Conservation (phyloP, 129 eudicot genomes). For the Flaveria trinervia region DNA sequence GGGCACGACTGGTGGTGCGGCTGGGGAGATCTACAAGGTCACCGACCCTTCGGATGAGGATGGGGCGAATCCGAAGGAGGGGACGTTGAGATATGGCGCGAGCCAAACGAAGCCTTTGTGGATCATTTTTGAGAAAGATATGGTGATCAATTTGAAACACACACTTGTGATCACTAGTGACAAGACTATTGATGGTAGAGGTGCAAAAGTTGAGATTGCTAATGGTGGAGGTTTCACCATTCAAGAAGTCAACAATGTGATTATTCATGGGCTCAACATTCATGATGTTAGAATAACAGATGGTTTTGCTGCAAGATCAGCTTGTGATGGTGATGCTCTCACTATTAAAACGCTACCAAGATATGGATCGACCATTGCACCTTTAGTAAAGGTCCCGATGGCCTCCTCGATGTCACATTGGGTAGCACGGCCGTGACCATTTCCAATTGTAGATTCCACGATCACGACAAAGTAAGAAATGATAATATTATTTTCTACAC, state of each 20-base stretch:
- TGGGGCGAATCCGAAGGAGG: constrained; percentile 47
- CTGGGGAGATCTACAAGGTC: constrained; percentile 52
- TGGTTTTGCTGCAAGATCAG: constrained; percentile 50
- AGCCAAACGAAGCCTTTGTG: constrained; percentile 64
- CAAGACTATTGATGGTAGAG: constrained; percentile 82
- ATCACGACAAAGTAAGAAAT: constrained; percentile 55
- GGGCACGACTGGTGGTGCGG: constrained; percentile 57
- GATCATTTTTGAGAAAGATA: constrained; percentile 54
- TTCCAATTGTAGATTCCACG: constrained; percentile 63
- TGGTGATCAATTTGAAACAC: constrained; percentile 52
- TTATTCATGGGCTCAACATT: constrained; percentile 58
- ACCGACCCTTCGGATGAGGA: constrained; percentile 58
- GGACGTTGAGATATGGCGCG: constrained; percentile 68
- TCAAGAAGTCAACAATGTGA: constrained; percentile 49
- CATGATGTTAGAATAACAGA: constrained; percentile 41
- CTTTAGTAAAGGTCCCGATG: constrained; percentile 50
- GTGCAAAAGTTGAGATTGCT: constrained; percentile 60
- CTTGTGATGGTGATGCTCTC: constrained; percentile 75
- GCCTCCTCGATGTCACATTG: constrained; percentile 65
- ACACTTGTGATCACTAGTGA: constrained; percentile 49
- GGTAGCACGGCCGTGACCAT: constrained; percentile 65
- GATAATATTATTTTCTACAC: no score
- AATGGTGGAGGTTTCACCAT: constrained; percentile 63
- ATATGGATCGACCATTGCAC: constrained; percentile 77
- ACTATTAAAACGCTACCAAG: constrained; percentile 40